A percentile compares a stretch with the other conserved stretches of the same genome.
Conservation (phyloP, 2,329 filamentous ascomycete genomes). For the Tolypocladium amazonense region DNA sequence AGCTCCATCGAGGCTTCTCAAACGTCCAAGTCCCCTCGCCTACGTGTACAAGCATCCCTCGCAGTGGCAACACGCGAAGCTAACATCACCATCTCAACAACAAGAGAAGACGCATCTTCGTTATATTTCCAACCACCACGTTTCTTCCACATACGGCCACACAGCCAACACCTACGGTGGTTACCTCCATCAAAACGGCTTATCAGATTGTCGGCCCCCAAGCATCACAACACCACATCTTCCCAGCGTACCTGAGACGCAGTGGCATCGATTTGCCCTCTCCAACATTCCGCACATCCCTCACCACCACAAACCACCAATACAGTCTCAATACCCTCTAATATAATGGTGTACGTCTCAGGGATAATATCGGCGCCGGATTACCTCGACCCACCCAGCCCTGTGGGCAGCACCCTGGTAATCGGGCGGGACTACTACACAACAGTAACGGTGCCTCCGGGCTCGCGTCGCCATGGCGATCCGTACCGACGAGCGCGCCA, state of each 20-base stretch:
- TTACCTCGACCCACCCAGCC: no score
- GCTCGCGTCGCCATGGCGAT: neutral
- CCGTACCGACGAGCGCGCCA: neutral
- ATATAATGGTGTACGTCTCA: neutral
- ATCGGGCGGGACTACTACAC: constrained; percentile 1
- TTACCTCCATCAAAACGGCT: neutral
- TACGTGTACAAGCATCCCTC: no score
- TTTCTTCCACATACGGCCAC: neutral
- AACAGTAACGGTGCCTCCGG: neutral
- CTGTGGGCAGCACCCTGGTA: neutral
- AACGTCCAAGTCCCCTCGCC: neutral
- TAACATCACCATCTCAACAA: neutral
- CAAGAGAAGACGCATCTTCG: neutral
- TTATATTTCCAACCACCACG: neutral
- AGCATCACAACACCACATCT: neutral
- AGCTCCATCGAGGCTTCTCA: neutral
- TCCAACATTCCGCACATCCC: neutral
- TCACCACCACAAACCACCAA: neutral
- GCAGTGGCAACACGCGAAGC: neutral
- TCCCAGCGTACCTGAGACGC: neutral
- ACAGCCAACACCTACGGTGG: neutral
- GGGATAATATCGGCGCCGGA: no score
- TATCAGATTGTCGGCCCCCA: neutral
- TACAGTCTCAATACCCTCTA: neutral
- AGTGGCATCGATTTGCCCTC: neutral